Evolutionary conservation across 1,284 basidiomycete species (phyloP).

Genomic region (Apiotrichum siamense): DNA sequence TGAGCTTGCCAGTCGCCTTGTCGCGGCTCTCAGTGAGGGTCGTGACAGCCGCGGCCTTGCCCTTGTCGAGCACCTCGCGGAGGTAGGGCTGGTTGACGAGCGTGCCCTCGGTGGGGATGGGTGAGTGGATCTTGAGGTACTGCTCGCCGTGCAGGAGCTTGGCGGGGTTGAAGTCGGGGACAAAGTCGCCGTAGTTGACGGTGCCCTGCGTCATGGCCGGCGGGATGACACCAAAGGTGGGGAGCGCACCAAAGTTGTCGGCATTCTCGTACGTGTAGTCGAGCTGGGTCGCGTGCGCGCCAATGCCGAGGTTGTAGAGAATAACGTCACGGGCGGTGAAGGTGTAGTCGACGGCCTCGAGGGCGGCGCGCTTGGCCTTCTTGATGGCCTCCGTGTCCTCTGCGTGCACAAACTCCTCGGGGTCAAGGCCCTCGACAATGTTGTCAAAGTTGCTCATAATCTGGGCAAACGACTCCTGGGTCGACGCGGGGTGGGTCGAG

Average conservation of each 20-base stretch:
- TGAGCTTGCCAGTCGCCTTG: slow-evolving; percentile 66
- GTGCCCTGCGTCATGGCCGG: slow-evolving; percentile 67
- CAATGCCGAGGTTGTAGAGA: slow-evolving; percentile 91
- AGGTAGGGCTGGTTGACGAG: slow-evolving; percentile 66
- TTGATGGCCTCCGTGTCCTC: slow-evolving; percentile 80
- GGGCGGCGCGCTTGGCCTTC: slow-evolving; percentile 65
- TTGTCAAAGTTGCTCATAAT: slow-evolving; percentile 78
- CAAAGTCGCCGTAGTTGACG: slow-evolving; percentile 69
- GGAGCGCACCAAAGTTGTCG: slow-evolving; percentile 75
- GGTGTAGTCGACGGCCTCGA: slow-evolving; percentile 58
- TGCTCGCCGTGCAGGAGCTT: slow-evolving; percentile 98
- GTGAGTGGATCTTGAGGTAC: slow-evolving; percentile 79
- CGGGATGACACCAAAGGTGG: slow-evolving; percentile 95
- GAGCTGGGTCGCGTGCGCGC: slow-evolving; percentile 88
- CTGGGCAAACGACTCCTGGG: slow-evolving; percentile 67
- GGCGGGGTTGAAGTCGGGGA: slow-evolving; percentile 88
- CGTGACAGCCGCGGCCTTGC: slow-evolving; percentile 86
- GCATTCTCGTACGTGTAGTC: slow-evolving; percentile 87
- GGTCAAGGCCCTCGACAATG: slow-evolving; percentile 55
- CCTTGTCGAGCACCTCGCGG: slow-evolving; percentile 53
- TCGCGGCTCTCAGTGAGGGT: slow-evolving; percentile 71
- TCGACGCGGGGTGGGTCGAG: slow-evolving; percentile 67
- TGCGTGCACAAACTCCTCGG: slow-evolving; percentile 62
- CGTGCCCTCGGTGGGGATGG: slow-evolving; percentile 81
- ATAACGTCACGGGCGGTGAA: slow-evolving; percentile 90